Base-by-base conservation (phyloP, 495 filamentous ascomycete genomes). In the Daldinia caldariorum region DNA sequence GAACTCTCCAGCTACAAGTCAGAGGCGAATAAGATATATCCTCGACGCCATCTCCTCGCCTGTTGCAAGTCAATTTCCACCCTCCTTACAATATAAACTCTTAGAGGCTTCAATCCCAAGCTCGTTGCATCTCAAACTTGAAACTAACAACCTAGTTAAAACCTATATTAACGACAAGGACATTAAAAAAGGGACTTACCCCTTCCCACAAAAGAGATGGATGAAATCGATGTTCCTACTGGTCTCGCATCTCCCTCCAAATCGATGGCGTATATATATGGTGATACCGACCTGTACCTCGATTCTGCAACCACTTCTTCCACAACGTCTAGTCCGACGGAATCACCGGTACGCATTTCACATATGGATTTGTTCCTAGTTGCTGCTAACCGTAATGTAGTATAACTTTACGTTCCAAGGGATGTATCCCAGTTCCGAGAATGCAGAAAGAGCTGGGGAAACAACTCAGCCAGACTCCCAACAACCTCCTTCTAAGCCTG, bases 241-340 rank as follows among this genome's bases (percentile, higher is more conserved):
- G 73, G 79, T 61, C 53, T 81, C n/a, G 68, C 77, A 22, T 81
- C 81, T 31, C 78, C 80, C 20, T 66, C 76, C 18, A 74, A 73
- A 58, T 74, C 76, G 2, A 61, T 79, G 56, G 73, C 73, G 47
- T 80, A 80, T 57, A 58, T 78, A 34, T 81, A 79, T 64, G 78
- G 76, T 2, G 79, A 81, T 35, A 54, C 73, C 7, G 81, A 83
- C 22, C 74, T 77, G 20, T 83, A 83, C 58, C 67, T 79, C 26
- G 79, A 81, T 50, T 73, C 70, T 16, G 54, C 77, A 16, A 74
- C 73, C 56, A 70, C 73, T 10, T 82, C 81, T 10, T 82, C 81
- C 9, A 79, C 78, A 43, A 79, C 79, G 4, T 78, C 80, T 26
- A 83, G 81, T 69, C 78, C 81, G 26, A 77, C 73, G 62, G 78